Percentiles rank a stretch among this genome's conserved stretches.
Conservation (phyloP, 2,329 filamentous ascomycete genomes). For the Botryotinia globosa region DNA sequence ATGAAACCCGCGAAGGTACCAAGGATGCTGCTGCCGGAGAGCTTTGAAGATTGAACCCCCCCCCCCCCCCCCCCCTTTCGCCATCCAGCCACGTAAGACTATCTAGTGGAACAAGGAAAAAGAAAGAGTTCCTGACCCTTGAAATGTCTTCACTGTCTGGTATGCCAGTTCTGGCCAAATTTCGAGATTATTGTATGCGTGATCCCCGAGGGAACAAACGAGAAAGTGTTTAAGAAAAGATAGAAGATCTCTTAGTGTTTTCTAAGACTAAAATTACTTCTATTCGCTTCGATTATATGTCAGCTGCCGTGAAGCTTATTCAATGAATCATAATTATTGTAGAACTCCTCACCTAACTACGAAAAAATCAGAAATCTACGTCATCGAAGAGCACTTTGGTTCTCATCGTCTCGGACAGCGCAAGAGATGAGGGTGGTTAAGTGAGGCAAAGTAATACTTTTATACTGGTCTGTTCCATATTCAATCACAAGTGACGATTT, state of each 20-base stretch:
- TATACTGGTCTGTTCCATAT: neutral
- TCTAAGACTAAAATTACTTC: too few species aligned
- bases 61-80: neutral
- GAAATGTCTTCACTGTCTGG: neutral
- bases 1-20: neutral
- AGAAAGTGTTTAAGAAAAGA: neutral
- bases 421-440: too few species aligned
- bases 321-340: neutral
- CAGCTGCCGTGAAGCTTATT: neutral
- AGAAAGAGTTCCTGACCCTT: neutral
- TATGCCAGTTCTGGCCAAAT: neutral
- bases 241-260: neutral
- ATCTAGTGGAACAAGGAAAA: neutral
- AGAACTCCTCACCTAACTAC: neutral
- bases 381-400: neutral
- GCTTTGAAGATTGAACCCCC: neutral
- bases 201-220: neutral
- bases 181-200: neutral
- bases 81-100: neutral
- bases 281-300: neutral
- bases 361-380: neutral
- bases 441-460: neutral
- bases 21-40: neutral
- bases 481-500: neutral
- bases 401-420: neutral